Evolutionary conservation across 1,284 basidiomycete genomes (phyloP).

Genomic region (Leccinum fallax): DNA sequence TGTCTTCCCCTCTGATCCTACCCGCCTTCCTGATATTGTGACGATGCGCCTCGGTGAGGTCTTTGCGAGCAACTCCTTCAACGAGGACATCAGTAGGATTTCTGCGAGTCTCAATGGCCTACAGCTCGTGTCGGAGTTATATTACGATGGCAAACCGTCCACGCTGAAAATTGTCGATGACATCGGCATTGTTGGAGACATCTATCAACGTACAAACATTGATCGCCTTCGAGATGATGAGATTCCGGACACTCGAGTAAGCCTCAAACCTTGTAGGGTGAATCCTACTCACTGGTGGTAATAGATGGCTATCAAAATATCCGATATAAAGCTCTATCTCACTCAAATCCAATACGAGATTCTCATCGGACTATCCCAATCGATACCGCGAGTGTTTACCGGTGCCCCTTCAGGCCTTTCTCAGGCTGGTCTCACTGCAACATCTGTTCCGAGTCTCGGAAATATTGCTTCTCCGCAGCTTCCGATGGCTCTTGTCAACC

Average conservation of each 20-base stretch:
- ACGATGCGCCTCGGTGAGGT: slow-evolving; percentile 91
- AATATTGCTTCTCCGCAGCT: slow-evolving; percentile 9
- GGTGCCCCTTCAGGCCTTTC: slow-evolving; percentile 42
- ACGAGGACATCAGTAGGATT: slow-evolving; percentile 61
- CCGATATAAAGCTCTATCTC: slow-evolving; percentile 88
- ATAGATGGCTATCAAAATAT: slow-evolving; percentile 77
- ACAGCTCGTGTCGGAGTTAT: slow-evolving; percentile 76
- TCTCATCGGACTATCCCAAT: slow-evolving; percentile 70
- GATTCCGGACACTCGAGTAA: slow-evolving; percentile 73
- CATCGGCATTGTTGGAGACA: slow-evolving; percentile 76
- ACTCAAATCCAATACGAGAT: slow-evolving; percentile 91
- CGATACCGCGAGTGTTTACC: slow-evolving; percentile 73
- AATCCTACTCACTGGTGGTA: slow-evolving; percentile 6
- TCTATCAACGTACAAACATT: slow-evolving; percentile 62
- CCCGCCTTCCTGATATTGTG: slow-evolving; percentile 68
- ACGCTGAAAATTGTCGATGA: slow-evolving; percentile 91
- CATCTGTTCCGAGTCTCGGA: slow-evolving; percentile 12
- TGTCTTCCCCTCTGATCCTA: slow-evolving; percentile 80
- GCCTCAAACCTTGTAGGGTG: slow-evolving; percentile 12
- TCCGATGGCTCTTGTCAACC: slow-evolving; percentile 37
- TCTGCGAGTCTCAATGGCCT: slow-evolving; percentile 86
- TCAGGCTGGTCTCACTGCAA: slow-evolving; percentile 29
- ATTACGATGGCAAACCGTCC: slow-evolving; percentile 49
- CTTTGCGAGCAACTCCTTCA: slow-evolving; percentile 79
- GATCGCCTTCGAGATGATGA: slow-evolving; percentile 52